These are phyloP conservation scores for Hygrocybe punicea DNA, from an alignment of 768 basidiomycete species.

Conservation along the genomic window DNA sequence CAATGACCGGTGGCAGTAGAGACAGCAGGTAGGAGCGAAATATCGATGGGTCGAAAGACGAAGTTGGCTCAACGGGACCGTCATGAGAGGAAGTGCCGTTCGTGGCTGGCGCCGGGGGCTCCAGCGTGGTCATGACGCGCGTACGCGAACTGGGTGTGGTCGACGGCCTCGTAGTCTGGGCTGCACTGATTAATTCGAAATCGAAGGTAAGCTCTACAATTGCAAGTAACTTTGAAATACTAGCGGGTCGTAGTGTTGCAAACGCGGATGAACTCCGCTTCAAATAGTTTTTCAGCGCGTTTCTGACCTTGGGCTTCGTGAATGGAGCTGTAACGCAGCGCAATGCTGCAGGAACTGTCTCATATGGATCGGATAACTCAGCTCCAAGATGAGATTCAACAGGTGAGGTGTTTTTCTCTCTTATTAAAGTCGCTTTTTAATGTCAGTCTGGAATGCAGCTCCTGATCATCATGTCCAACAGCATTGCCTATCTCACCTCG, in stretches of 20 bases:
- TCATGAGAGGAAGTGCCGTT: constrained; percentile 27
- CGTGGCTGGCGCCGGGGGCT: constrained; percentile 23
- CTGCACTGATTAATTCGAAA: too few species aligned
- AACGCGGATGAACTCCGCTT: constrained; percentile 1
- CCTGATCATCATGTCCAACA: constrained; percentile 83
- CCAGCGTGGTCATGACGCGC: constrained; percentile 2
- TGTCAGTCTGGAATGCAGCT: constrained; percentile 44
- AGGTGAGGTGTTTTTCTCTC: constrained; percentile 43
- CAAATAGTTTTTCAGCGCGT: neutral
- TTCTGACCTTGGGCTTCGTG: neutral
- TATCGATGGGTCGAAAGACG: constrained; percentile 62
- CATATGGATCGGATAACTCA: constrained; percentile 97
- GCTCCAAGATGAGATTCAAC: constrained; percentile 91
- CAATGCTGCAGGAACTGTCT: constrained; percentile 88
- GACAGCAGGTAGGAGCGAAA: constrained; percentile 70
- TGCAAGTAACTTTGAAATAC: too few species aligned
- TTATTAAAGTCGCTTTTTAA: neutral
- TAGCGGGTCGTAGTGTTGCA: neutral
- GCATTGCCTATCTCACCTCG: constrained; percentile 73
- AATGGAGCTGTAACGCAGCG: constrained; percentile 43
- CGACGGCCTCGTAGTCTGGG: neutral
- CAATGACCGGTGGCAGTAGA: constrained; percentile 79
- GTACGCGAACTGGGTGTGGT: neutral
- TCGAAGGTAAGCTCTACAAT: too few species aligned
- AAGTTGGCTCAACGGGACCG: constrained; percentile 22